A percentile compares a stretch with the other conserved stretches of the same genome.
phyloP scores from a whole-genome alignment of 1,284 basidiomycete genomes.

The Cerrena zonata region DNA sequence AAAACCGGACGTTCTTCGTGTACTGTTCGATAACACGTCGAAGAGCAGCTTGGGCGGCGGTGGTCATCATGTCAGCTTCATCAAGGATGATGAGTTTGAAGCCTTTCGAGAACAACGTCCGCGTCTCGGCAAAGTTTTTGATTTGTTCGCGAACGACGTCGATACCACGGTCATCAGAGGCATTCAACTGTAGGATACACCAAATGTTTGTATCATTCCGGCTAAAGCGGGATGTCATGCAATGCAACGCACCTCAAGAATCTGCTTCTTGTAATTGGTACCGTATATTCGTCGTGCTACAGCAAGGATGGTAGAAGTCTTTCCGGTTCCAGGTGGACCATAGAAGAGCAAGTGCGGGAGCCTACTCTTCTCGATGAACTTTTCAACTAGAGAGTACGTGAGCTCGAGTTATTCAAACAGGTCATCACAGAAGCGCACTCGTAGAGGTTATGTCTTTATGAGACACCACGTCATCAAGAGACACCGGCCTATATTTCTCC shows the following conservation, averaged over 20 bases:
- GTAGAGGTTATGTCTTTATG: constrained; percentile 91
- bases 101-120: constrained; percentile 84
- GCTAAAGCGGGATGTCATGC: too few species aligned
- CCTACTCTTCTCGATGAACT: constrained; percentile 92
- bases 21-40: constrained; percentile 98
- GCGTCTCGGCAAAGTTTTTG: constrained; percentile 95
- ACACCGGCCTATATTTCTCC: constrained; percentile 88
- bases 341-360: constrained; percentile 96
- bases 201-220: too few species aligned
- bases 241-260: constrained; percentile 76
- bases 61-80: constrained; percentile 99
- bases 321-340: constrained; percentile 95
- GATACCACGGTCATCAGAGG: constrained; percentile 96
- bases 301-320: constrained; percentile 96
- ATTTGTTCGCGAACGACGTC: constrained; percentile 98
- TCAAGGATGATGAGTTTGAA: constrained; percentile 98
- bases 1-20: constrained; percentile 97
- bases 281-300: constrained; percentile 93
- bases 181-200: constrained; percentile 69
- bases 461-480: constrained; percentile 86
- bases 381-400: constrained; percentile 58
- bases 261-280: constrained; percentile 76
- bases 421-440: constrained; percentile 47
- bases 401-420: not conserved
- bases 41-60: constrained; percentile 91